Percentiles rank a stretch among this genome's conserved stretches.
Evolutionary conservation across 441 rosid genomes (phyloP).

Genomic region (Viola pubescens): DNA sequence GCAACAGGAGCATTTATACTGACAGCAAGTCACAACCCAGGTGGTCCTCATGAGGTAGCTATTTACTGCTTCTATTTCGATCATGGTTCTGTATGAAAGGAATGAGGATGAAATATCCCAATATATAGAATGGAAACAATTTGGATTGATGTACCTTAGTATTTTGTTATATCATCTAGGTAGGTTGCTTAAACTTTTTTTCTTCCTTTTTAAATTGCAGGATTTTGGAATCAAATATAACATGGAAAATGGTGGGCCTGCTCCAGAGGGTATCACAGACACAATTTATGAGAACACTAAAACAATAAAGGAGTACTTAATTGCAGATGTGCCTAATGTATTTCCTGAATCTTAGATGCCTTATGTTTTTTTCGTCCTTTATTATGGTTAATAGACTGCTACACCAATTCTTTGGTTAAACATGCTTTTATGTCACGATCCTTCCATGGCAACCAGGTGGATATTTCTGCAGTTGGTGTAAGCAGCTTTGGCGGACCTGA

Average conservation of each 20-base stretch:
- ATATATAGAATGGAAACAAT: background rate
- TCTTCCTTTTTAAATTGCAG: constrained; percentile 28
- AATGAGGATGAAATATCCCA: background rate
- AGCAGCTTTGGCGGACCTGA: constrained; percentile 71
- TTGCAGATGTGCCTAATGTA: constrained; percentile 79
- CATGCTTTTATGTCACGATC: constrained; percentile 8
- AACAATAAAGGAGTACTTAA: constrained; percentile 74
- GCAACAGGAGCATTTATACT: constrained; percentile 89
- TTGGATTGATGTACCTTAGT: background rate
- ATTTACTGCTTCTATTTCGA: too few species aligned
- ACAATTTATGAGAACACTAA: constrained; percentile 91
- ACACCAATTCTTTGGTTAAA: background rate
- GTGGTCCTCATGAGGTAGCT: constrained; percentile 91
- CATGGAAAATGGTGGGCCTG: constrained; percentile 99
- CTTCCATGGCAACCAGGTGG: constrained; percentile 45
- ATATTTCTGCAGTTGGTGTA: constrained; percentile 59
- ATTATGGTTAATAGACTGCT: background rate
- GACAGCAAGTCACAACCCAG: constrained; percentile 99
- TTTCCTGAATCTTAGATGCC: constrained; percentile 19
- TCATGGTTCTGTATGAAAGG: background rate
- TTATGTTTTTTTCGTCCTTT: constrained; percentile 7
- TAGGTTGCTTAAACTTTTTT: background rate
- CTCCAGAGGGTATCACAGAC: constrained; percentile 93
- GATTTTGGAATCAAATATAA: constrained; percentile 99
- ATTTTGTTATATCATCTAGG: background rate